Evolutionary conservation across 2,329 filamentous ascomycete genomes (phyloP), one percentile per base, ranked within the genome.

Genomic region (Penicillium sclerotiorum): DNA sequence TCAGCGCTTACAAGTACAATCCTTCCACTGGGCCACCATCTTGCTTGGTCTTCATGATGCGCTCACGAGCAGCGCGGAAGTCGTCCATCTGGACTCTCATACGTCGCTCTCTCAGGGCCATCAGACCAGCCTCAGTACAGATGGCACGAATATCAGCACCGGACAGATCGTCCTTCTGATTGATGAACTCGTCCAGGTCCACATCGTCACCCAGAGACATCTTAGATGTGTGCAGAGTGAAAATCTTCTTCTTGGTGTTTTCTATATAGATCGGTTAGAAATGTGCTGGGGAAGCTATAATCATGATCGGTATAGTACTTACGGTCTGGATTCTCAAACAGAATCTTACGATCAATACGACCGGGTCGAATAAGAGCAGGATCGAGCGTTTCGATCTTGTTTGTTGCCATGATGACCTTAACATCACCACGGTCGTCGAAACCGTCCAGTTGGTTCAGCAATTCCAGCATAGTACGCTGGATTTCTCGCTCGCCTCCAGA

Each of bases 21-120:
- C 94, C 94, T 78, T 99, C 94, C 41, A 70, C 62, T 0, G 95
- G 94, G 77, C 97, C 95, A 62, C 93, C 93, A 79, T 99, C 94
- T 67, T 88, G 94, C 86, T 99, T 99, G 42, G 95, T 99, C 79
- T 95, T 95, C 73, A 99, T 81, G 56, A 99, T 95, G 59, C 90
- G 86, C 77, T 99, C 94, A 63, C 93, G 84, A 20, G 94, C 94
- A 49, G 90, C 82, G 48, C 94, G 81, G 81, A 99, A 99, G 74
- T 99, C 94, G 7, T 92, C 90, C 94, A 99, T 99, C 75, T 97
- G 93, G 50, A 99, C 94, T 48, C 93, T 86, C 94, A 99, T 99
- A 68, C 94, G 86, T 58, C 94, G 84, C 78, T 99, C 94, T 62
- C 94, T 85, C 56, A 99, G 79, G 17, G 94, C 94, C 83, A 97